A percentile compares a stretch with the other conserved stretches of the same genome.
Conservation (phyloP, 148 eudicot species). For the Rhododendron simsii region DNA sequence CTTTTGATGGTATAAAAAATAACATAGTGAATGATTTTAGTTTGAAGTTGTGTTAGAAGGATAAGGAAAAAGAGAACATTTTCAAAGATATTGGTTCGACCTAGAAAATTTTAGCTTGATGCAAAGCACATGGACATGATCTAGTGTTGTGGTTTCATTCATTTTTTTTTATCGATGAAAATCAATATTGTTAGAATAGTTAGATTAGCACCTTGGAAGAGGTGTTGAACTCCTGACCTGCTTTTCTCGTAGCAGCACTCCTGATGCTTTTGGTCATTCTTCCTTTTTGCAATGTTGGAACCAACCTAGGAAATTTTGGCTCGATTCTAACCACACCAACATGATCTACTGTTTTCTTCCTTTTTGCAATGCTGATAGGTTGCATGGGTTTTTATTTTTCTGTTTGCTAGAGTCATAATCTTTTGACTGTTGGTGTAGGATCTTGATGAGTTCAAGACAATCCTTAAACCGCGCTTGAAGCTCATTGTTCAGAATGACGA, state of each 20-base stretch:
- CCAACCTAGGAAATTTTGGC: background rate
- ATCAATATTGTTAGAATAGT: too few species aligned
- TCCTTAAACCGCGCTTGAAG: slow-evolving; percentile 87
- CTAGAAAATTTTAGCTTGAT: background rate
- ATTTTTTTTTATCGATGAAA: background rate
- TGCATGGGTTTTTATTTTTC: background rate
- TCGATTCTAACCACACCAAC: background rate
- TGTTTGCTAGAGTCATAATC: background rate
- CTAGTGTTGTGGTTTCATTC: background rate
- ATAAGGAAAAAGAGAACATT: background rate
- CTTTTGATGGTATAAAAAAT: background rate
- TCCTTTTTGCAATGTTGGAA: background rate
- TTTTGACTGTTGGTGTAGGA: slow-evolving; percentile 40
- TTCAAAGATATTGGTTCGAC: background rate
- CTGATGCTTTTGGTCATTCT: background rate
- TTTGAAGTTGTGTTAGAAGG: background rate
- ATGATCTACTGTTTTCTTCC: background rate
- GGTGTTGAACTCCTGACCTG: background rate
- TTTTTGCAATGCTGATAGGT: background rate
- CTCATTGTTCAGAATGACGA: slow-evolving; percentile 88
- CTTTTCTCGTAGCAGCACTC: background rate
- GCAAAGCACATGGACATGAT: background rate
- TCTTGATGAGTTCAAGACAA: slow-evolving; percentile 94
- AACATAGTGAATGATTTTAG: background rate
- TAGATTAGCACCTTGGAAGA: background rate